Evolutionary conservation across 75 land plant genomes (phyloP).

Genomic region (Adiantum capillusveneris): DNA sequence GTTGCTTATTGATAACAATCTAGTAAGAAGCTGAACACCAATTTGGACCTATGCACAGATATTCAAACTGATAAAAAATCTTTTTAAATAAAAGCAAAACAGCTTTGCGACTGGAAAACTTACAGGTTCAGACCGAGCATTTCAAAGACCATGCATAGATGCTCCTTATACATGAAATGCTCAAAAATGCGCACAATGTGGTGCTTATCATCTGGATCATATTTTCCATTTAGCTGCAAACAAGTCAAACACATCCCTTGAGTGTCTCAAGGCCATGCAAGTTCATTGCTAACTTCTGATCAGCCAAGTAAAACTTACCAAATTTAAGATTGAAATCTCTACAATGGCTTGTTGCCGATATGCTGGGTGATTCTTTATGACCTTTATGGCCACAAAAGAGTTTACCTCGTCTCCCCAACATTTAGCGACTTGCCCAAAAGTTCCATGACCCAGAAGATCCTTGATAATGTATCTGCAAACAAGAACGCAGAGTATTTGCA

Average conservation of each 20-base stretch:
- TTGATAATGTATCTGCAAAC: constrained; percentile 88
- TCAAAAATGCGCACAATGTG: constrained; percentile 94
- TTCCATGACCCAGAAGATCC: constrained; percentile 91
- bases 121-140: constrained; percentile 83
- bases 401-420: constrained; percentile 61
- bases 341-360: constrained; percentile 81
- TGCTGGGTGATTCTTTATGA: constrained; percentile 88
- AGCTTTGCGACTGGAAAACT: too few relatives aligned
- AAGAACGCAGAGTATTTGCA: too few relatives aligned
- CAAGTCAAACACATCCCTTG: neutral
- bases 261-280: too few relatives aligned
- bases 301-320: constrained; percentile 47
- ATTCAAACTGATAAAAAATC: too few relatives aligned
- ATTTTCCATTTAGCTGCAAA: constrained; percentile 65
- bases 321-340: constrained; percentile 61
- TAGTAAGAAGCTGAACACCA: too few relatives aligned
- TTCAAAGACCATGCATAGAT: constrained; percentile 89
- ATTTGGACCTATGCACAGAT: too few relatives aligned
- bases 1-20: too few relatives aligned
- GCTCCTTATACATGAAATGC: constrained; percentile 59
- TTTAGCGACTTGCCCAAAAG: constrained; percentile 96
- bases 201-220: constrained; percentile 77
- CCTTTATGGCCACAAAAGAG: constrained; percentile 75
- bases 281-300: too few relatives aligned
- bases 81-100: too few relatives aligned